phyloP scores from a whole-genome alignment of 805 yeast genomes.

The Nakazawaea peltata region DNA sequence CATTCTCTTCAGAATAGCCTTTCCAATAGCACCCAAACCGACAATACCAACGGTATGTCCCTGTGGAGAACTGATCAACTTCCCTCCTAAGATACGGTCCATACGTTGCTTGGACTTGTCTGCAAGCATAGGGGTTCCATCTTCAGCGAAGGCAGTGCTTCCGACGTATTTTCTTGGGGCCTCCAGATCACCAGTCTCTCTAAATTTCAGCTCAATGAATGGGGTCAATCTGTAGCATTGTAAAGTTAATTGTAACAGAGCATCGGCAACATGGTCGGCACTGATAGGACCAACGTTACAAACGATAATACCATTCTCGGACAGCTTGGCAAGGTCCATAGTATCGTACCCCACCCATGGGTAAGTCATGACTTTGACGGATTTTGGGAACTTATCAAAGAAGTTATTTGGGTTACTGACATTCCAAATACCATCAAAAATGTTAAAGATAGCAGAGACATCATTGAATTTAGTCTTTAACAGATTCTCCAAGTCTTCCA shows the following conservation, averaged over 20 bases:
- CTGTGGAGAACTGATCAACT: slow-evolving; percentile 34
- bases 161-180: slow-evolving; percentile 27
- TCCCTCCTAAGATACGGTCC: slow-evolving; percentile 29
- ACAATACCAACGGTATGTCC: slow-evolving; percentile 45
- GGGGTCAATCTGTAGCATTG: slow-evolving; percentile 45
- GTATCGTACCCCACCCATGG: slow-evolving; percentile 55
- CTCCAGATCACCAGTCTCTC: slow-evolving; percentile 29
- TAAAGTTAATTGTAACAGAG: slow-evolving; percentile 44
- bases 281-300: slow-evolving; percentile 36
- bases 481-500: slow-evolving; percentile 28
- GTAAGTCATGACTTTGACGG: slow-evolving; percentile 38
- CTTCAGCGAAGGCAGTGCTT: slow-evolving; percentile 22
- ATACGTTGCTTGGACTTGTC: slow-evolving; percentile 21
- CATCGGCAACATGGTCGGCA: slow-evolving; percentile 47
- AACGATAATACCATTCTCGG: slow-evolving; percentile 30
- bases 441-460: slow-evolving; percentile 48
- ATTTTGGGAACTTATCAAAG: slow-evolving; percentile 30
- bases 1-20: slow-evolving; percentile 41
- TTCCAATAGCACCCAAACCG: slow-evolving; percentile 59
- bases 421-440: slow-evolving; percentile 46
- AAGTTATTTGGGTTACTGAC: slow-evolving; percentile 32
- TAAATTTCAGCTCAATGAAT: slow-evolving; percentile 30
- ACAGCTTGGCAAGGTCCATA: slow-evolving; percentile 35
- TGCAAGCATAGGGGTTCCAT: slow-evolving; percentile 26
- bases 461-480: slow-evolving; percentile 26